Evolutionary conservation across 306 rosid species (phyloP).

Genomic region (Sphenostylis stenocarpa): DNA sequence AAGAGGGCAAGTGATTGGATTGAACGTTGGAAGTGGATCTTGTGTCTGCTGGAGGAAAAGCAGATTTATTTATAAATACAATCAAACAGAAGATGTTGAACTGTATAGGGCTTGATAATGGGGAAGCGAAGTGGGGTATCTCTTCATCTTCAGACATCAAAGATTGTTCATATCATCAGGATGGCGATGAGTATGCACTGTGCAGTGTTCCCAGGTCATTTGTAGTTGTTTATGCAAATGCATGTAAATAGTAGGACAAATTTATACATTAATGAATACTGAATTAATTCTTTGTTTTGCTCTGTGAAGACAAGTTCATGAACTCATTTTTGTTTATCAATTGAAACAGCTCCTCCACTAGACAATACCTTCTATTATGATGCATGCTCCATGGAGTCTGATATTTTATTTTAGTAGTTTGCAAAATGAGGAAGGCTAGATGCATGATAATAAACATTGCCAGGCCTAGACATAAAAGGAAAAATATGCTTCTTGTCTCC

Average conservation of each 20-base stretch:
- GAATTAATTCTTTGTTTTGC: background rate
- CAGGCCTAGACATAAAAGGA: background rate
- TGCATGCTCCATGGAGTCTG: background rate
- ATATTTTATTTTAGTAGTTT: background rate
- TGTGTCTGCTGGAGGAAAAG: conserved; percentile 19
- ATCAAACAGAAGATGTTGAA: background rate
- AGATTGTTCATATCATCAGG: background rate
- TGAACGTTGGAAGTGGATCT: background rate
- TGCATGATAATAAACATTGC: conserved; percentile 22
- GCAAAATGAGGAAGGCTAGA: background rate
- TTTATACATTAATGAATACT: background rate
- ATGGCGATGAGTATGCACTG: background rate
- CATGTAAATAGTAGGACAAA: background rate
- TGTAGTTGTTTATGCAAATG: background rate
- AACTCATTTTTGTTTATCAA: background rate
- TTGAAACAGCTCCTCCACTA: background rate
- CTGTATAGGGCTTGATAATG: background rate
- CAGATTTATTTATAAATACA: background rate
- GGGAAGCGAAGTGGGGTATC: background rate
- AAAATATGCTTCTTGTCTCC: conserved; percentile 15
- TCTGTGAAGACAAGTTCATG: background rate
- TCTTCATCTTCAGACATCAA: background rate
- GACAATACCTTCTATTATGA: background rate
- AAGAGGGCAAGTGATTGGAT: background rate
- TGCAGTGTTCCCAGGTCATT: conserved; percentile 15